Evolutionary conservation across 352 stramenopile genomes (phyloP), one percentile per base, ranked within the genome.

Genomic region (Globisporangium recalcitrans): DNA sequence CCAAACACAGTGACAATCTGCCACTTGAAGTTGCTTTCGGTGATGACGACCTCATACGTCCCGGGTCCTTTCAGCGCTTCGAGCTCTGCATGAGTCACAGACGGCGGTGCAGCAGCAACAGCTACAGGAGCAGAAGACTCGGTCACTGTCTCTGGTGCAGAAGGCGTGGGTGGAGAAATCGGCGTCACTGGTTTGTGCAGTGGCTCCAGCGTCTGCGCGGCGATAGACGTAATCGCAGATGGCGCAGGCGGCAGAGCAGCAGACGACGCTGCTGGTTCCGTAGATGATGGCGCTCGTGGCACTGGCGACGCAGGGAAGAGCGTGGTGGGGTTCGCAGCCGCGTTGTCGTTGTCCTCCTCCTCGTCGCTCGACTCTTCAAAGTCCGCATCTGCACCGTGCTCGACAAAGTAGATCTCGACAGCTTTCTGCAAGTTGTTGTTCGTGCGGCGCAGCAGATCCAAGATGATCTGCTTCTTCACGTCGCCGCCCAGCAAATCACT

Each of bases 1-100:
- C 84, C 86, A 71, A 93, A 92, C 3, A 95, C 83, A 36, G 80
- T 91, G 34, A 82, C 82, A 48, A 95, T 93, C 63, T 91, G 81
- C 86, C 86, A 95, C 62, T 75, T 70, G 29, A 93, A 85, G 42
- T 89, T 80, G 46, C 70, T 77, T 52, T 85, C 87, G 22, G 74
- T 69, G 72, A 93, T 86, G n/a, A 87, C 74, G 27, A 91, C 83
- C 63, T 95, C 84, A 62, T 93, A 95, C 38, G 80, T 91, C 21
- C 77, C 84, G 36, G 77, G 81, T 32, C 72, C 74, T 57, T 80
- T 71, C 52, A 93, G 52, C 22, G 70, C 72, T 27, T 91, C 79
- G 38, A 68, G 53, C n/a, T 75, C 70, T 16, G 49, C 38, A n/a
- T 64, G 53, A 22, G 64, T 56, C 24, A 52, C 65, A 54, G 67